Percentiles rank a stretch among this genome's conserved stretches.
Evolutionary conservation across 2,329 filamentous ascomycete species (phyloP).

Genomic region (Bipolaris bicolor): DNA sequence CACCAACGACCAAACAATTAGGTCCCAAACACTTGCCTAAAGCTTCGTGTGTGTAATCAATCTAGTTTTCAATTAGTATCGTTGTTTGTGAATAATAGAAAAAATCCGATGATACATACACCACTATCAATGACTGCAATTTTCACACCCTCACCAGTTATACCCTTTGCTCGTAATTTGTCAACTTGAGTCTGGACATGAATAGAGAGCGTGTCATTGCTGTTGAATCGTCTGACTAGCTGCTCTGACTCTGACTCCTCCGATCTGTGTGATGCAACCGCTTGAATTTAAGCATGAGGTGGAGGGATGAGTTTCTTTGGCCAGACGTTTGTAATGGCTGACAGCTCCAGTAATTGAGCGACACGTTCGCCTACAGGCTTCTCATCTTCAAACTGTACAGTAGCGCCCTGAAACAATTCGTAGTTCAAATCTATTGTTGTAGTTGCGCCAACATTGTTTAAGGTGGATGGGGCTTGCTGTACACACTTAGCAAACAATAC

Average conservation of each 20-base stretch:
- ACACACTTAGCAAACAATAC: not conserved
- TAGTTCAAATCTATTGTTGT: not conserved
- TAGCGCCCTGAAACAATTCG: not conserved
- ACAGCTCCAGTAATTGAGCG: not conserved
- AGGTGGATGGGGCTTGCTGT: not conserved
- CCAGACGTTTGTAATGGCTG: not conserved
- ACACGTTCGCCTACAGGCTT: not conserved
- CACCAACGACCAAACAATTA: not conserved
- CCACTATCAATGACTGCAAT: slow-evolving; percentile 54
- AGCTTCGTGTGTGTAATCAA: not conserved
- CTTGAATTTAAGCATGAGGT: not conserved
- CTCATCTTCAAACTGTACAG: not conserved
- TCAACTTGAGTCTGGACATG: slow-evolving; percentile 45
- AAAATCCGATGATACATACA: not conserved
- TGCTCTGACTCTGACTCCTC: not conserved
- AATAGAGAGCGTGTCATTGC: slow-evolving; percentile 17
- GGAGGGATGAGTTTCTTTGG: not conserved
- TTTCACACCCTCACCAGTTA: slow-evolving; percentile 54
- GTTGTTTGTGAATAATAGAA: not conserved
- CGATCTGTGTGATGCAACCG: not conserved
- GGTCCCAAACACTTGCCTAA: not conserved
- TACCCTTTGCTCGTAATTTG: slow-evolving; percentile 51
- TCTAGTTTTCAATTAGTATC: not conserved
- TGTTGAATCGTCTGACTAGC: not conserved
- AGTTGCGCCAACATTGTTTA: not conserved